Conservation (phyloP, 306 rosid genomes). For the Vigna radiata region DNA sequence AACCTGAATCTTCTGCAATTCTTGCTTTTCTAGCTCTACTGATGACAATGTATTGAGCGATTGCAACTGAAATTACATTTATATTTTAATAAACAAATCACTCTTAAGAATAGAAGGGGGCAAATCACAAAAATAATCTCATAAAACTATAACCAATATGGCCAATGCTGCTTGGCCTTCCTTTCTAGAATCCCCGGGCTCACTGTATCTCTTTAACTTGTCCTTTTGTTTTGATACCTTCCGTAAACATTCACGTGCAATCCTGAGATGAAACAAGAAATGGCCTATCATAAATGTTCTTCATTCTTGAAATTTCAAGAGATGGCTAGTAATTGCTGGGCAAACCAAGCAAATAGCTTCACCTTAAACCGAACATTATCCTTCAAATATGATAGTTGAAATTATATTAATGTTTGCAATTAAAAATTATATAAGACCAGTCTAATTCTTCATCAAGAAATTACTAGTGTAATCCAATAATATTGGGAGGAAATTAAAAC, state of each 20-base stretch:
- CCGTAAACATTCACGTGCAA: constrained; percentile 56
- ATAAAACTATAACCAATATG: constrained; percentile 72
- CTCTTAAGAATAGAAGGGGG: constrained; percentile 3
- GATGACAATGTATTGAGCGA: constrained; percentile 70
- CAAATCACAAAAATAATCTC: constrained; percentile 2
- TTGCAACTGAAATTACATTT: constrained; percentile 65
- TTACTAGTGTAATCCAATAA: background rate
- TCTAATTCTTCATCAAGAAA: background rate
- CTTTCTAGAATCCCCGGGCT: constrained; percentile 54
- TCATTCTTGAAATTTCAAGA: background rate
- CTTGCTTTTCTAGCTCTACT: constrained; percentile 66
- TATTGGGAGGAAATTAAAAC: background rate
- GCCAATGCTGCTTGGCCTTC: constrained; percentile 60
- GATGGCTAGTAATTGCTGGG: constrained; percentile 1
- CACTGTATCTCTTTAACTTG: constrained; percentile 45
- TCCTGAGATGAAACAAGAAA: constrained; percentile 58
- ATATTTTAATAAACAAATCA: constrained; percentile 14
- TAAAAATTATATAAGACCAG: background rate
- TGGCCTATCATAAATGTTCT: constrained; percentile 29
- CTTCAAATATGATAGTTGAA: background rate
- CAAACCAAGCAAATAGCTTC: background rate
- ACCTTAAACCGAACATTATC: background rate
- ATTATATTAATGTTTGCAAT: background rate
- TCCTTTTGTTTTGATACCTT: constrained; percentile 56
- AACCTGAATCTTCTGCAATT: constrained; percentile 62